phyloP scores from a whole-genome alignment of 768 basidiomycete species.

The Dentipellis sp. region DNA sequence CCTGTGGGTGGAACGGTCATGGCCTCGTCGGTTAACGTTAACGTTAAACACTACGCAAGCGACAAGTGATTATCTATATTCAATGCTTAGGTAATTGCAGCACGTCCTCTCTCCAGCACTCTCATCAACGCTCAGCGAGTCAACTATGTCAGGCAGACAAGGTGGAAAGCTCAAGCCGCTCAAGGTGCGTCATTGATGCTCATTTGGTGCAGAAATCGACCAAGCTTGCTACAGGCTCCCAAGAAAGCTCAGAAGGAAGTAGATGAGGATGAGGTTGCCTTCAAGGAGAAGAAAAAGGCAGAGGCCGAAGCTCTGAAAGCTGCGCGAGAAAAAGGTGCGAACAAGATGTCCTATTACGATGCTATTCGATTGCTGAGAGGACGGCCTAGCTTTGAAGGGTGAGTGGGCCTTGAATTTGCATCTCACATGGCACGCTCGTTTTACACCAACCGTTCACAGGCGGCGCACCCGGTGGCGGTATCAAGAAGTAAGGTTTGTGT shows the following conservation, averaged over 20 bases:
- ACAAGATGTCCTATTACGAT: neutral
- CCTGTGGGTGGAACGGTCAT: too few relatives aligned
- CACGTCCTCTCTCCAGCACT: too few relatives aligned
- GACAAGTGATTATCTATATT: too few relatives aligned
- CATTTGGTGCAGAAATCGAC: neutral
- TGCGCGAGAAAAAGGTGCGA: conserved; percentile 62
- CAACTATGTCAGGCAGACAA: conserved; percentile 54
- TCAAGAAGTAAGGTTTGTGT: conserved; percentile 65
- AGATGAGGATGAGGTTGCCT: conserved; percentile 59
- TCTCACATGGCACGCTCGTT: conserved; percentile 7
- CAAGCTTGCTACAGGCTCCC: conserved; percentile 43
- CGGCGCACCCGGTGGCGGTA: conserved; percentile 64
- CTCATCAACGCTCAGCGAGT: too few relatives aligned
- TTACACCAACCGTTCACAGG: conserved; percentile 28
- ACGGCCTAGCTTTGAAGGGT: conserved; percentile 45
- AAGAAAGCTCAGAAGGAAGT: conserved; percentile 76
- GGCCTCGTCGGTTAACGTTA: too few relatives aligned
- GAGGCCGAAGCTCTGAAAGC: conserved; percentile 68
- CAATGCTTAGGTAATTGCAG: too few relatives aligned
- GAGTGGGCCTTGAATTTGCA: conserved; percentile 15
- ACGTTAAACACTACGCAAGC: too few relatives aligned
- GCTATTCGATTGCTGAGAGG: neutral
- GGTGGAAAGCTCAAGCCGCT: conserved; percentile 84
- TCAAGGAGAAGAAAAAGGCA: conserved; percentile 70
- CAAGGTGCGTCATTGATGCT: conserved; percentile 42